These are phyloP conservation scores for Blastomyces silverae DNA, from an alignment of 2,329 filamentous ascomycete genomes.

Conservation along the genomic window DNA sequence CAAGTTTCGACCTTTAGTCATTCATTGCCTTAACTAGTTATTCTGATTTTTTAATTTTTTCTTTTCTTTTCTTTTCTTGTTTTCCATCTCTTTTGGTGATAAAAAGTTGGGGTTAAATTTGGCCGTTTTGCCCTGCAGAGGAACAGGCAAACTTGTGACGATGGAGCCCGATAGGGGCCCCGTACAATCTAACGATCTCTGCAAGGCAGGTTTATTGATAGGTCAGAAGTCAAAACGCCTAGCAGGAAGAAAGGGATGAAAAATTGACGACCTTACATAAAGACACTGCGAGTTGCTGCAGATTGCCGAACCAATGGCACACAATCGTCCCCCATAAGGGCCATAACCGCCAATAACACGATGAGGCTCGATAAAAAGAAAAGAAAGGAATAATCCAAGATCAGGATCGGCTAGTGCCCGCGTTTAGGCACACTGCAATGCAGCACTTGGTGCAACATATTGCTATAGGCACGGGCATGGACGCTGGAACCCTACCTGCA, in stretches of 20 bases:
- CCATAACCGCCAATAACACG: neutral
- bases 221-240: neutral
- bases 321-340: neutral
- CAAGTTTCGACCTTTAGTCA: neutral
- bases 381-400: neutral
- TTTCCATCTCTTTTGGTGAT: neutral
- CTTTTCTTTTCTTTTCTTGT: neutral
- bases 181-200: neutral
- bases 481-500: neutral
- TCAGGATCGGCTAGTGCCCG: neutral
- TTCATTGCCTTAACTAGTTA: neutral
- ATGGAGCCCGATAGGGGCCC: neutral
- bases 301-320: neutral
- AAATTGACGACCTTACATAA: neutral
- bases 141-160: neutral
- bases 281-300: neutral
- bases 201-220: neutral
- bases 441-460: neutral
- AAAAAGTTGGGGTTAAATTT: neutral
- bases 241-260: neutral
- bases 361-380: neutral
- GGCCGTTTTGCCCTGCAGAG: neutral
- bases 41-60: neutral
- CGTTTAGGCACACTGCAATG: neutral
- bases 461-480: neutral